Evolutionary conservation across 1,139 yeast species (phyloP), one percentile per base, ranked within the genome.

Genomic region (Zygoascus sp.): DNA sequence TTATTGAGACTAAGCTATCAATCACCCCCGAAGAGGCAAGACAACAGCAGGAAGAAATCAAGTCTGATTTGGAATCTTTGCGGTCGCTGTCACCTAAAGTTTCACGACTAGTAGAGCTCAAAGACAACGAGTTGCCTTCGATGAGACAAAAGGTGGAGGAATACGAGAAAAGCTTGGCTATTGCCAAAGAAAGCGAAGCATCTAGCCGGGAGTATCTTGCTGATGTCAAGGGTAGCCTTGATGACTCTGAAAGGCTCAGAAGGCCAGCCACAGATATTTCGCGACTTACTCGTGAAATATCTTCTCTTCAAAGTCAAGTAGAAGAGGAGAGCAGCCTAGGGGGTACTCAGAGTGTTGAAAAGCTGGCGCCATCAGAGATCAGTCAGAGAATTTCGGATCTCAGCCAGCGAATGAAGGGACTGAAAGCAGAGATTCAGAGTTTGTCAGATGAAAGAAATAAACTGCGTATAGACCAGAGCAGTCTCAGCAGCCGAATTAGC

Each of bases 401-500:
- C 40, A 73, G 66, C 35, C 63, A 65, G 5, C 68, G 70, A 39
- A 65, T 80, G 34, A 80, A 77, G 55, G 58, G 56, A 1, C 53
- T 74, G 4, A 70, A 95, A 50, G 65, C 63, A 20, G 67, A 65
- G 2, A 63, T 83, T 2, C 67, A 67, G 8, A 69, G 67, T 1
- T 59, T 76, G 27, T 70, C 68, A 6, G 80, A 77, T 13, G 70
- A 72, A 10, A 77, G 77, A 52, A 85, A 81, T 49, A 51, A 59
- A 2, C 68, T 67, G 16, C 75, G 76, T 27, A 72, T 70, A 41
- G 81, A 76, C 40, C 55, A 77, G 22, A 69, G 73, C n/a, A 68
- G 70, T 17, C 57, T 82, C 25, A 80, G 83, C 43, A 74, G 67
- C 40, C 64, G 67, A 25, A 66, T 83, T 7, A 80, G 81, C 52